phyloP scores from a whole-genome alignment of 768 basidiomycete genomes.

The Tephrocybe sp. region DNA sequence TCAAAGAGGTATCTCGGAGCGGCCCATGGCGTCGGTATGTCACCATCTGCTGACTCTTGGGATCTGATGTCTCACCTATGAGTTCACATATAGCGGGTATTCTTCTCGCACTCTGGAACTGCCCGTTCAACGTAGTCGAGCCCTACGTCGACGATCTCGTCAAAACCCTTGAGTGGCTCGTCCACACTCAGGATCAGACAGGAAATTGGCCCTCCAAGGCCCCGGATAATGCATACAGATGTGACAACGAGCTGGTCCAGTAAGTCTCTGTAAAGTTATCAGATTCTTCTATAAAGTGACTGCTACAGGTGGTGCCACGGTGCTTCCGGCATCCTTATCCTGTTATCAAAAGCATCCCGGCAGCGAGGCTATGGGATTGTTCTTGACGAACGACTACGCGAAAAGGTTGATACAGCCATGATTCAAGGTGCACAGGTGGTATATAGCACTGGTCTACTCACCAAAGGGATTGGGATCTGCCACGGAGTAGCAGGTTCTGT shows the following conservation, averaged over 20 bases:
- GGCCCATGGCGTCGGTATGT: slow-evolving; percentile 60
- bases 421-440: slow-evolving; percentile 41
- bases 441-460: slow-evolving; percentile 48
- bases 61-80: no score
- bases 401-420: slow-evolving; percentile 32
- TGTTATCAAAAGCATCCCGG: slow-evolving; percentile 44
- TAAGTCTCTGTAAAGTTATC: slow-evolving; percentile 31
- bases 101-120: slow-evolving; percentile 47
- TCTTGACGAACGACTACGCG: slow-evolving; percentile 22
- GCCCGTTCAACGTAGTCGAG: slow-evolving; percentile 34
- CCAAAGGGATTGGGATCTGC: slow-evolving; percentile 61
- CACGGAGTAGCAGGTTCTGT: slow-evolving; percentile 58
- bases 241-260: slow-evolving; percentile 47
- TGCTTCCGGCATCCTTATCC: slow-evolving; percentile 48
- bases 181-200: slow-evolving; percentile 39
- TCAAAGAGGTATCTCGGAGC: slow-evolving; percentile 55
- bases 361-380: slow-evolving; percentile 18
- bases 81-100: slow-evolving; percentile 64
- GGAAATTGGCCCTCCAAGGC: slow-evolving; percentile 58
- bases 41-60: not conserved
- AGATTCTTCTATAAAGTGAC: no score
- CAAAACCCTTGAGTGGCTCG: slow-evolving; percentile 48
- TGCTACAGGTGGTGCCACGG: slow-evolving; percentile 58
- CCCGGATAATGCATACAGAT: slow-evolving; percentile 18
- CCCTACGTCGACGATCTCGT: slow-evolving; percentile 41